Conservation (phyloP, 352 stramenopile species). For the Phytophthora syringae region DNA sequence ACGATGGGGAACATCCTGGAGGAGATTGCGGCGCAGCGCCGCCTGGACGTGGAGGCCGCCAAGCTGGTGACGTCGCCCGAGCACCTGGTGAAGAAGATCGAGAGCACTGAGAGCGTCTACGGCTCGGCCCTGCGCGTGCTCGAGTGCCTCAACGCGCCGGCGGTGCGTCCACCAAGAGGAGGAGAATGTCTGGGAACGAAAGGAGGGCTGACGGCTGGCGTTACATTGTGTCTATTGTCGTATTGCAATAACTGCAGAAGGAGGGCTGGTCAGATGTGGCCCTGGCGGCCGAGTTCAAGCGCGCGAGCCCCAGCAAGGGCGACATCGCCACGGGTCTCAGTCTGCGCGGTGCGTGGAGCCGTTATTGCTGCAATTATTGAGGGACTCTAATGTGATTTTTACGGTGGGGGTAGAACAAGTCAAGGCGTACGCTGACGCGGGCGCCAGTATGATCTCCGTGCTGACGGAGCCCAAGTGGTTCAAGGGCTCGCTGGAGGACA, state of each 20-base stretch:
- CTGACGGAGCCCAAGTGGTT: conserved; percentile 99
- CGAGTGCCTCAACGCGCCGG: conserved; percentile 81
- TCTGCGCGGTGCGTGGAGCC: conserved; percentile 54
- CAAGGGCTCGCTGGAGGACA: conserved; percentile 94
- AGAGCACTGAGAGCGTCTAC: conserved; percentile 74
- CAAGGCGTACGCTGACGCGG: conserved; percentile 88
- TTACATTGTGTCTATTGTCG: conserved; percentile 12
- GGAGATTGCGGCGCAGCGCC: conserved; percentile 79
- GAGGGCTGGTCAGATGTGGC: conserved; percentile 81
- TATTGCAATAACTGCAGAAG: conserved; percentile 38
- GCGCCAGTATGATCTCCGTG: conserved; percentile 97
- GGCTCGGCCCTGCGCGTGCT: conserved; percentile 91
- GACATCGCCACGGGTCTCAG: conserved; percentile 90
- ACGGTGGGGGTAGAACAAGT: conserved; percentile 82
- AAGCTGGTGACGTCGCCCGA: conserved; percentile 50
- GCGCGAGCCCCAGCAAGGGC: conserved; percentile 97
- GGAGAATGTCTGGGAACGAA: neutral
- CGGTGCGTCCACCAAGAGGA: conserved; percentile 34
- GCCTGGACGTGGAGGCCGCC: conserved; percentile 66
- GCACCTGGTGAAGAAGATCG: conserved; percentile 77
- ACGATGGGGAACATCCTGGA: conserved; percentile 75
- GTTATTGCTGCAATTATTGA: neutral
- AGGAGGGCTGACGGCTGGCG: neutral
- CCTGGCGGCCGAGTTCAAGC: conserved; percentile 99
- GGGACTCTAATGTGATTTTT: conserved; percentile 20